Conservation (phyloP, 805 yeast species). For the Ogataea allantospora region DNA sequence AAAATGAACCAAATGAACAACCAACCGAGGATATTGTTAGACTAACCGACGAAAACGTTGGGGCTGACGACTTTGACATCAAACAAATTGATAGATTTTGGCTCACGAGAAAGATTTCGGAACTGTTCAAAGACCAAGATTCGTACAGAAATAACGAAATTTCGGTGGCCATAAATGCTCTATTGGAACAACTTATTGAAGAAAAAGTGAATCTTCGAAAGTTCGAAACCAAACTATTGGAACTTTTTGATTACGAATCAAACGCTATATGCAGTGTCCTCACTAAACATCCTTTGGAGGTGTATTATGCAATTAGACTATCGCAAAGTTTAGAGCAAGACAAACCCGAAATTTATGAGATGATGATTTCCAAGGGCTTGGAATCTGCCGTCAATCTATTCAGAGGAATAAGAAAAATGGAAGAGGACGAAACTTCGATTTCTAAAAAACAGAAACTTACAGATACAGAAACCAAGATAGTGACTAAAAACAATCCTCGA, state of each 20-base stretch:
- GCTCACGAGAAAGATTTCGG: slow-evolving; percentile 50
- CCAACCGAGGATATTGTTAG: slow-evolving; percentile 21
- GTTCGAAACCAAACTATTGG: slow-evolving; percentile 54
- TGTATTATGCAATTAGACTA: slow-evolving; percentile 31
- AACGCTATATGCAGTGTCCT: slow-evolving; percentile 48
- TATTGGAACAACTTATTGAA: slow-evolving; percentile 36
- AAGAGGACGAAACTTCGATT: slow-evolving; percentile 6
- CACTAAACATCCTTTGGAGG: slow-evolving; percentile 40
- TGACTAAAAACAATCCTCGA: slow-evolving; percentile 36
- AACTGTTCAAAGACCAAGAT: slow-evolving; percentile 37
- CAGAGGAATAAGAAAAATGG: slow-evolving; percentile 26
- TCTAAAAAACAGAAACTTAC: slow-evolving; percentile 13
- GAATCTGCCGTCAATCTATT: slow-evolving; percentile 42
- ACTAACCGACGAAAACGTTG: slow-evolving; percentile 2
- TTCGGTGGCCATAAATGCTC: slow-evolving; percentile 38
- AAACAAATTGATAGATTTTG: slow-evolving; percentile 40
- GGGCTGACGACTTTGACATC: slow-evolving; percentile 21
- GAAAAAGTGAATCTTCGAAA: slow-evolving; percentile 37
- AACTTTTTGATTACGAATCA: slow-evolving; percentile 50
- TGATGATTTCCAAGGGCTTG: slow-evolving; percentile 46
- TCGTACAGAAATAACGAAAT: slow-evolving; percentile 35
- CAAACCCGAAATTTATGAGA: slow-evolving; percentile 39
- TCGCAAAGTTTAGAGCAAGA: slow-evolving; percentile 26
- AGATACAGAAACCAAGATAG: slow-evolving; percentile 9
- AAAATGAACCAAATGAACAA: slow-evolving; percentile 30